phyloP scores from a whole-genome alignment of 2,329 filamentous ascomycete species.

The Fusarium sp. region DNA sequence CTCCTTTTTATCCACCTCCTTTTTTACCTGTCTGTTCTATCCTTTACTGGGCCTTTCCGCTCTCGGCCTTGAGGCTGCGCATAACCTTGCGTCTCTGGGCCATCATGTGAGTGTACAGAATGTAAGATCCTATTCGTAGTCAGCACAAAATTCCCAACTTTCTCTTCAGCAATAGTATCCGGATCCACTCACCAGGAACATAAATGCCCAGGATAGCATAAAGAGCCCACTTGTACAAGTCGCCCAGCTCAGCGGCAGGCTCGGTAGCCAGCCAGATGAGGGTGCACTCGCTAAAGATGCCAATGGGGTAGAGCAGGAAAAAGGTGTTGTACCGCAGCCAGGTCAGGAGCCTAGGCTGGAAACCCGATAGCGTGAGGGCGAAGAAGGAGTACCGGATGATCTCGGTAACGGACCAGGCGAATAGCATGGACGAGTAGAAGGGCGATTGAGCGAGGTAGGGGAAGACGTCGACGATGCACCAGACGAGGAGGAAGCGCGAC shows the following conservation, averaged over 20 bases:
- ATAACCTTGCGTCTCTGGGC: conserved; percentile 85
- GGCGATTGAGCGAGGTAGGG: conserved; percentile 70
- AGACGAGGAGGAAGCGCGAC: conserved; percentile 88
- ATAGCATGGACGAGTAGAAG: conserved; percentile 81
- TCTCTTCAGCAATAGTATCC: background rate
- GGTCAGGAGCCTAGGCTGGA: conserved; percentile 73
- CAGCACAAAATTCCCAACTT: background rate
- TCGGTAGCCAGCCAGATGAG: conserved; percentile 78
- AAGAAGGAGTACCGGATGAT: conserved; percentile 95
- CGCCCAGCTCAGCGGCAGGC: conserved; percentile 63
- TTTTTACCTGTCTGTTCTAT: background rate
- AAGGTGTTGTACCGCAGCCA: conserved; percentile 96
- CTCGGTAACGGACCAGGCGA: conserved; percentile 92
- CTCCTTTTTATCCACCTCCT: background rate
- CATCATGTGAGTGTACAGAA: conserved; percentile 96
- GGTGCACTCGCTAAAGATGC: conserved; percentile 87
- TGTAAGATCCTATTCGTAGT: conserved; percentile 70
- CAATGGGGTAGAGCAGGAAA: conserved; percentile 90
- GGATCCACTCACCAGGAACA: conserved; percentile 74
- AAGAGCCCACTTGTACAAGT: conserved; percentile 68
- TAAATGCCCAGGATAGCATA: conserved; percentile 78
- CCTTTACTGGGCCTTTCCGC: conserved; percentile 53
- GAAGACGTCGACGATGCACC: conserved; percentile 83
- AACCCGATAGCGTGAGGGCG: conserved; percentile 74
- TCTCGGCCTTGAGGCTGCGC: conserved; percentile 67